Evolutionary conservation across 1,284 basidiomycete species (phyloP).

Genomic region (Pseudozyma tsukubaensis): DNA sequence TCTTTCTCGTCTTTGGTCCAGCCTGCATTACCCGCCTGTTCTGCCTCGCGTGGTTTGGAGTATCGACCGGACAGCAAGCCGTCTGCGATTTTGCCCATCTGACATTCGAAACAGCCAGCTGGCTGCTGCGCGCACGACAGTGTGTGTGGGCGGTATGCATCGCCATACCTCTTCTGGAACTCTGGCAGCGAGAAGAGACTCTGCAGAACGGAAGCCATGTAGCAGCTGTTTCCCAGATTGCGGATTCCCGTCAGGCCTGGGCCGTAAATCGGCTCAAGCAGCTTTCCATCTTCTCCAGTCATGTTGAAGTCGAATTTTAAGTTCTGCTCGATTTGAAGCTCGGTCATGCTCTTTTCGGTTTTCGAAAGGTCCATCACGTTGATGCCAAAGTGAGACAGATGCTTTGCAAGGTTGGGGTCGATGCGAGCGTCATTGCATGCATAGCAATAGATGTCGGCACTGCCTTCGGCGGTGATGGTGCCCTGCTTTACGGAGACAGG

Average conservation of each 20-base stretch:
- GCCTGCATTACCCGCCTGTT: constrained; percentile 8
- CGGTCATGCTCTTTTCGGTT: constrained; percentile 97
- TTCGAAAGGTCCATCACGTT: constrained; percentile 85
- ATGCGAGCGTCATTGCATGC: constrained; percentile 86
- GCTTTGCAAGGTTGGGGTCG: constrained; percentile 81
- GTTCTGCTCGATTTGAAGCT: constrained; percentile 97
- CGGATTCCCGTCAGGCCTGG: constrained; percentile 87
- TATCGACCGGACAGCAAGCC: constrained; percentile 93
- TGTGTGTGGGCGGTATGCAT: constrained; percentile 75
- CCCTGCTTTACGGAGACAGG: constrained; percentile 92
- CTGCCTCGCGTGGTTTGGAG: constrained; percentile 74
- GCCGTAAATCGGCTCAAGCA: constrained; percentile 88
- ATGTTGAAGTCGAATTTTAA: constrained; percentile 94
- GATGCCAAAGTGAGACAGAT: constrained; percentile 87
- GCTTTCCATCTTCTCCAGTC: constrained; percentile 87
- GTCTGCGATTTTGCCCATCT: constrained; percentile 91
- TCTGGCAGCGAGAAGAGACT: constrained; percentile 82
- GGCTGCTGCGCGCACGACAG: constrained; percentile 78
- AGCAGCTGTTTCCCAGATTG: constrained; percentile 97
- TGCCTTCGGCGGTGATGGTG: constrained; percentile 94
- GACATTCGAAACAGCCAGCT: constrained; percentile 90
- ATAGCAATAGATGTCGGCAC: constrained; percentile 94
- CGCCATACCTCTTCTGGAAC: constrained; percentile 81
- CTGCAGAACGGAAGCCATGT: constrained; percentile 95
- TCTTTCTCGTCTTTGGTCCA: constrained; percentile 17